A percentile compares a stretch with the other conserved stretches of the same genome.
phyloP scores from a whole-genome alignment of 352 stramenopile species.

The Aphanomyces cochlioides region DNA sequence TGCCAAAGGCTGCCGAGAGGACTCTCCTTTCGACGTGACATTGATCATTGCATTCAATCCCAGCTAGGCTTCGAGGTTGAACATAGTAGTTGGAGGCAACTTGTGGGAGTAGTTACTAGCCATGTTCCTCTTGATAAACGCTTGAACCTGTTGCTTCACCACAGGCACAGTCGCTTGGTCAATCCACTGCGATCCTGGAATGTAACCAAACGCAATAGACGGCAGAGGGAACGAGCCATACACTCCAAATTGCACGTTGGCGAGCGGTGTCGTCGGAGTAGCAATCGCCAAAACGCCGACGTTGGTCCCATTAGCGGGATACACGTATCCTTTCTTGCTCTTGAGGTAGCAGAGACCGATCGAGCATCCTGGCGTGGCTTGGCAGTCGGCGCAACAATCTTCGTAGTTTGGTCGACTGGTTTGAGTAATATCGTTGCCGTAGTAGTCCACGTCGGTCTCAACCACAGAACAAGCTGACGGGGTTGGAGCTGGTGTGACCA shows the following conservation, averaged over 20 bases:
- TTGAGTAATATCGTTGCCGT: not conserved
- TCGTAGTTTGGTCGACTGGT: not conserved
- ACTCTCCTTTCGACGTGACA: conserved; percentile 12
- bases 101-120: conserved; percentile 5
- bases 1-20: not conserved
- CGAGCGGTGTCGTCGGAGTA: not conserved
- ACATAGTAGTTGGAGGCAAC: not conserved
- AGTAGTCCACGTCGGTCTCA: not conserved
- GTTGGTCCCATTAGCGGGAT: not conserved
- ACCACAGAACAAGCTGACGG: not conserved
- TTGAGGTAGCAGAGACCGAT: conserved; percentile 13
- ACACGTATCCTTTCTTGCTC: conserved; percentile 16
- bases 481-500: not conserved
- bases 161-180: not conserved
- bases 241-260: not conserved
- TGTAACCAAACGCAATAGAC: not conserved
- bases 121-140: not conserved
- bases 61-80: conserved; percentile 1
- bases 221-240: conserved; percentile 16
- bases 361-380: conserved; percentile 20
- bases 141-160: not conserved
- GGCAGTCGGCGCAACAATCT: conserved; percentile 17
- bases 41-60: not conserved
- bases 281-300: not conserved
- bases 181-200: conserved; percentile 16